phyloP scores from a whole-genome alignment of 768 basidiomycete species.

The Lactifluus volemus region DNA sequence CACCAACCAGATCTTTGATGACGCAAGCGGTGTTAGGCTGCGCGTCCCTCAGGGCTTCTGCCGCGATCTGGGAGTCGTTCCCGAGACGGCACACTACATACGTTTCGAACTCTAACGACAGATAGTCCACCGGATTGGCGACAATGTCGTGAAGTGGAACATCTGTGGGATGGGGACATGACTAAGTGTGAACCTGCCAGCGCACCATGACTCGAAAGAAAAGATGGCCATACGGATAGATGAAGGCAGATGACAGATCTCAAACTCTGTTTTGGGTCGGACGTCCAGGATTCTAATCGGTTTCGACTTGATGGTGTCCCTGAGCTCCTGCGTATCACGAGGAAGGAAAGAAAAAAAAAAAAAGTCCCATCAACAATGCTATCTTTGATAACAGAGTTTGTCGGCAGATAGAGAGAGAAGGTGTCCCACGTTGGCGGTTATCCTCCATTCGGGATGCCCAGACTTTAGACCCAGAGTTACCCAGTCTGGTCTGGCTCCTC shows the following conservation, averaged over 20 bases:
- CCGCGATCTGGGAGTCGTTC: slow-evolving; percentile 91
- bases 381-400: background rate
- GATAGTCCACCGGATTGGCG: slow-evolving; percentile 40
- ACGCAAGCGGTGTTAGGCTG: slow-evolving; percentile 22
- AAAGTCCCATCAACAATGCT: background rate
- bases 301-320: slow-evolving; percentile 43
- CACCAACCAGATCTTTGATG: slow-evolving; percentile 71
- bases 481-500: slow-evolving; percentile 63
- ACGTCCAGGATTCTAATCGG: slow-evolving; percentile 60
- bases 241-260: slow-evolving; percentile 71
- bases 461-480: slow-evolving; percentile 40
- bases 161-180: slow-evolving; percentile 37
- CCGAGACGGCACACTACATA: slow-evolving; percentile 80
- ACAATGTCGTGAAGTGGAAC: slow-evolving; percentile 62
- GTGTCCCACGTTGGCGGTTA: slow-evolving; percentile 28
- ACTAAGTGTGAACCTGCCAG: background rate
- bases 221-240: slow-evolving; percentile 52
- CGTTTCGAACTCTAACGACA: slow-evolving; percentile 16
- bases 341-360: too few species aligned
- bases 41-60: slow-evolving; percentile 43
- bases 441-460: slow-evolving; percentile 18
- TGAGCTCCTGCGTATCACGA: slow-evolving; percentile 12
- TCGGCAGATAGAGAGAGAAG: background rate
- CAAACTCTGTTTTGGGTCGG: slow-evolving; percentile 69
- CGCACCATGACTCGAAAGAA: background rate